phyloP scores from a whole-genome alignment of 306 rosid genomes.

The Quercus suber region DNA sequence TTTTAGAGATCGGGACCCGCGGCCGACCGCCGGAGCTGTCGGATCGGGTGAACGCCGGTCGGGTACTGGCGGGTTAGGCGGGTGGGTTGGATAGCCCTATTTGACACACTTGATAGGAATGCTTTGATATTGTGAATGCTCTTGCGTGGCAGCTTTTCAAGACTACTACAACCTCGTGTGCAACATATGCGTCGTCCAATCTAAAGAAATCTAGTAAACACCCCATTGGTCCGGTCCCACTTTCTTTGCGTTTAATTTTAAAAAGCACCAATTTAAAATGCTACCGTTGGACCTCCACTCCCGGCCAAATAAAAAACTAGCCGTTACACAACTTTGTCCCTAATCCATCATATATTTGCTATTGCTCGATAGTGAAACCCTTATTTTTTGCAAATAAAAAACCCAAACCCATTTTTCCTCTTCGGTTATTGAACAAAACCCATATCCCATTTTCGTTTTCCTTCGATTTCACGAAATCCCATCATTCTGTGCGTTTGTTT shows the following conservation, averaged over 20 bases:
- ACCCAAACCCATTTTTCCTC: background rate
- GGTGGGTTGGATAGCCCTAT: no score
- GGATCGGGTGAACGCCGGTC: no score
- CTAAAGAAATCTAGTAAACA: no score
- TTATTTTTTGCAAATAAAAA: background rate
- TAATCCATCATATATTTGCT: conserved; percentile 9
- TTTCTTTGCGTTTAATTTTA: background rate
- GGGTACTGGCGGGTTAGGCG: no score
- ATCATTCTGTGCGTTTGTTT: background rate
- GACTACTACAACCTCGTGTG: background rate
- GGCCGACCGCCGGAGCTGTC: no score
- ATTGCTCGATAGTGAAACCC: no score
- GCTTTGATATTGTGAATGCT: no score
- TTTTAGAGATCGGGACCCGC: no score
- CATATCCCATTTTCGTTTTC: background rate
- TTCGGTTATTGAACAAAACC: background rate
- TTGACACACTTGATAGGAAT: no score
- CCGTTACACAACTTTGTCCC: conserved; percentile 26
- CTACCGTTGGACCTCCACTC: conserved; percentile 24
- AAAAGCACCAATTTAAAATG: conserved; percentile 21
- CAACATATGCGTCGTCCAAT: background rate
- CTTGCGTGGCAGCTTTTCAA: background rate
- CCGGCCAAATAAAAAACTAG: conserved; percentile 19
- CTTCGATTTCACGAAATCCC: background rate
- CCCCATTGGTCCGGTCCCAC: background rate